Base-by-base conservation (phyloP, 306 rosid genomes). In the Glycine latifolia region DNA sequence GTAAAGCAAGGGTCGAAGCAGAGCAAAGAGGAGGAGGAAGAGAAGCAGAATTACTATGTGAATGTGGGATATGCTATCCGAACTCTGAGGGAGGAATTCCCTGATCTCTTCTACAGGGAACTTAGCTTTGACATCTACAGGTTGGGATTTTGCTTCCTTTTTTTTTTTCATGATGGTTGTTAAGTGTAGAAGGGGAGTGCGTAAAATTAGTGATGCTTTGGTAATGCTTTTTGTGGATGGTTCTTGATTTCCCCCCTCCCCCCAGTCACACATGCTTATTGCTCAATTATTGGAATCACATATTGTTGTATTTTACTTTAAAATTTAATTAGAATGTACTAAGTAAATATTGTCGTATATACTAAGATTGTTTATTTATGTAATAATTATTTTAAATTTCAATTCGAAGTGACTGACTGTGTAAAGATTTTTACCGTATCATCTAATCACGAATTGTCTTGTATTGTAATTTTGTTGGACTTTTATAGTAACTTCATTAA, bases 41-140 rank as follows among this genome's bases (percentile, higher is more conserved):
- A 91, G 75, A 93, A 87, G 89, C 93, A 89, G 89, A 82, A 88
- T 77, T 94, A 94, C 75, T 88, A 91, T 70, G 85, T 94, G 37
- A 94, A 94, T 65, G 71, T 91, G 90, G 98, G 98, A 16, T 91
- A 89, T 79, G 98, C 98, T 43, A 91, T 94, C 6, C 89, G 97
- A 66, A 88, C 91, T 75, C 73, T 94, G 55, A 89, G 98, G 73
- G 97, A 94, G 86, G 97, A 94, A 73, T 85, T 94, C 48, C 94
- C 97, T 3, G 87, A 86, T 82, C 89, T 93, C 15, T 93, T 93
- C 75, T 75, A 73, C 83, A 91, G 83, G 76, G 98, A 91, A 52
- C 98, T 84, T 76, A 88, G 85, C 90, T 90, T 89, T 72, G 89
- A 89, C 41, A 90, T 91, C 70, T 91, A 91, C 89, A 91, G 94